Percentiles rank a stretch among this genome's conserved stretches.
phyloP scores from a whole-genome alignment of 805 yeast species.

The Yamadazyma olivae region DNA sequence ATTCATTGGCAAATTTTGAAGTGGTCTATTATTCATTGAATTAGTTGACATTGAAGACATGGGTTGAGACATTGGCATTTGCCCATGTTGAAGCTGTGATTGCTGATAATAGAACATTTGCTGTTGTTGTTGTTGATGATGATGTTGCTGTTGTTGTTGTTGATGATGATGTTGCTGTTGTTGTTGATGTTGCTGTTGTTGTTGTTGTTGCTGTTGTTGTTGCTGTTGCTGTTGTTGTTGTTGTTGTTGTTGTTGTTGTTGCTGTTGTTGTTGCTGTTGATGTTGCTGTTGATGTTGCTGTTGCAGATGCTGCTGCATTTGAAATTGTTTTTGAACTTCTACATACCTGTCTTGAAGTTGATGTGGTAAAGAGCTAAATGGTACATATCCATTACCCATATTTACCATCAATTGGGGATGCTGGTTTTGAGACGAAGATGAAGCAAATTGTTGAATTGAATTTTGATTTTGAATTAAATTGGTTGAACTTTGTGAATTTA shows the following conservation, averaged over 20 bases:
- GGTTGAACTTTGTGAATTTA: too few relatives aligned
- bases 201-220: constrained; percentile 10
- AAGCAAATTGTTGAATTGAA: too few relatives aligned
- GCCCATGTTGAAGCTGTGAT: neutral
- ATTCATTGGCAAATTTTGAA: constrained; percentile 8
- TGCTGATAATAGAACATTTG: neutral
- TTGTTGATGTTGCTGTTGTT: constrained; percentile 2
- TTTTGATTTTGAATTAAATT: too few relatives aligned
- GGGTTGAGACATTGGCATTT: neutral
- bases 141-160: constrained; percentile 9
- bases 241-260: constrained; percentile 11
- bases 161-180: constrained; percentile 5
- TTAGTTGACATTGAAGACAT: neutral
- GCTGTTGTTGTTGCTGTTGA: constrained; percentile 8
- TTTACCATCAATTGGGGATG: constrained; percentile 19
- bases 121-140: constrained; percentile 9
- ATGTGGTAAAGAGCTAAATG: constrained; percentile 16
- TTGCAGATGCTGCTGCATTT: constrained; percentile 5
- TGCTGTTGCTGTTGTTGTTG: constrained; percentile 14
- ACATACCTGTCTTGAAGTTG: constrained; percentile 17
- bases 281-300: constrained; percentile 5
- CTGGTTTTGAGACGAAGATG: neutral
- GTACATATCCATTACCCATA: constrained; percentile 18
- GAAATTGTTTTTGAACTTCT: constrained; percentile 17
- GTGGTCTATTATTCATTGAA: neutral